Evolutionary conservation across 306 rosid genomes (phyloP).

Genomic region (Dalbergia cochinchinensis): DNA sequence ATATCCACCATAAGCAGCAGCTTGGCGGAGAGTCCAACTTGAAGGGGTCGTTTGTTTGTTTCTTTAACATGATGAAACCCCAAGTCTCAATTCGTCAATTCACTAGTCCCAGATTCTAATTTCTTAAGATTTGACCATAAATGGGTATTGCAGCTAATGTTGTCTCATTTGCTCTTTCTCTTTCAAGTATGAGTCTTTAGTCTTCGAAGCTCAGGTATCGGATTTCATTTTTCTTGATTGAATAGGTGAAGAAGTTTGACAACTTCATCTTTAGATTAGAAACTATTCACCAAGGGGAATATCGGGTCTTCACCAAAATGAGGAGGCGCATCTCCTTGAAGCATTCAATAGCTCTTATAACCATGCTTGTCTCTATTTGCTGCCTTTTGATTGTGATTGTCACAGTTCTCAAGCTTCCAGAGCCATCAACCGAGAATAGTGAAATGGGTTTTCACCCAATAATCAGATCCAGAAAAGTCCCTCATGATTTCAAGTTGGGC

Average conservation of each 20-base stretch:
- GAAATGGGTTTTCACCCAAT: conserved; percentile 48
- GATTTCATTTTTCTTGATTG: not conserved
- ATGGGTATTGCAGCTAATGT: conserved; percentile 9
- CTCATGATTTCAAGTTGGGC: conserved; percentile 42
- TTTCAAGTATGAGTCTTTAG: conserved; percentile 11
- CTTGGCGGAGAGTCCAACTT: conserved; percentile 8
- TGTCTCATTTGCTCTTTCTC: not conserved
- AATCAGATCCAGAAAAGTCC: conserved; percentile 44
- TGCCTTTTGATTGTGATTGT: conserved; percentile 54
- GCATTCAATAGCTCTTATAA: conserved; percentile 61
- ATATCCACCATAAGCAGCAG: not conserved
- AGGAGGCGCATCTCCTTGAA: conserved; percentile 51
- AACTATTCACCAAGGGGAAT: not conserved
- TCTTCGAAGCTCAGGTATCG: not conserved
- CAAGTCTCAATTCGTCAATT: not conserved
- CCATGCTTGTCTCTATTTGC: conserved; percentile 56
- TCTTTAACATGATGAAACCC: not conserved
- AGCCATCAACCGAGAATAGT: conserved; percentile 40
- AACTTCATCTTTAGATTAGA: conserved; percentile 7
- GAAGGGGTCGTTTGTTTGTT: not conserved
- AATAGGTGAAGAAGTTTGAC: conserved; percentile 6
- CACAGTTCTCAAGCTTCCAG: conserved; percentile 72
- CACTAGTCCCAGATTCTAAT: not conserved
- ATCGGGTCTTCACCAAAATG: conserved; percentile 48
- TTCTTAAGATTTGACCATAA: not conserved